phyloP scores from a whole-genome alignment of 176 grass and related monocot genomes.

The Elymus sibiricus region DNA sequence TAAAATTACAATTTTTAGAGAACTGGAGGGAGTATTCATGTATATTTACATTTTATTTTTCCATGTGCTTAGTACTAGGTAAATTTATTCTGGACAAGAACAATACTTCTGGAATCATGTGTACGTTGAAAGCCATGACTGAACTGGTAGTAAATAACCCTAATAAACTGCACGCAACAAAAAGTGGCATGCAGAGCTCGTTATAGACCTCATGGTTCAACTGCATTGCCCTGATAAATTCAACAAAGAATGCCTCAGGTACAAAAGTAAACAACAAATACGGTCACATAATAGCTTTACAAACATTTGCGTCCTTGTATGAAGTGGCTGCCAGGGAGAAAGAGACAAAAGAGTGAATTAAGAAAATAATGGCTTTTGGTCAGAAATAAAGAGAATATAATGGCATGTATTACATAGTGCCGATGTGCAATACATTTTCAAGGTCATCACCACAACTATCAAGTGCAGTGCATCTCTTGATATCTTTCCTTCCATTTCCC shows the following conservation, averaged over 20 bases:
- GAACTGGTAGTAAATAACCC: constrained; percentile 66
- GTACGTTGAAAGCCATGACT: constrained; percentile 66
- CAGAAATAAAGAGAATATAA: background rate
- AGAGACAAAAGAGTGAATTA: constrained; percentile 10
- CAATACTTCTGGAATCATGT: constrained; percentile 26
- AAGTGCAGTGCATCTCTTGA: background rate
- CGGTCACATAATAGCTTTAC: constrained; percentile 49
- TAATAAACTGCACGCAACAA: constrained; percentile 68
- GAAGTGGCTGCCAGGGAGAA: constrained; percentile 67
- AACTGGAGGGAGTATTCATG: background rate
- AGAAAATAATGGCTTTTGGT: background rate
- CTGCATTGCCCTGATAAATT: constrained; percentile 1
- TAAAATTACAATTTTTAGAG: background rate
- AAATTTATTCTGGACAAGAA: background rate
- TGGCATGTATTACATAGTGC: background rate
- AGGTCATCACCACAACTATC: background rate
- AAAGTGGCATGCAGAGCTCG: background rate
- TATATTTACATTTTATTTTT: background rate
- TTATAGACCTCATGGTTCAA: background rate
- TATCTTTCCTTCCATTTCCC: background rate
- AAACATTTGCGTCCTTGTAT: constrained; percentile 78
- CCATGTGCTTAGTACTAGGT: background rate
- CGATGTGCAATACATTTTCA: background rate
- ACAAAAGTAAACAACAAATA: background rate
- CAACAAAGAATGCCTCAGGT: constrained; percentile 16